These are phyloP conservation scores for Bocquillonia castaneifolia DNA, from an alignment of 441 rosid species.

Conservation along the genomic window DNA sequence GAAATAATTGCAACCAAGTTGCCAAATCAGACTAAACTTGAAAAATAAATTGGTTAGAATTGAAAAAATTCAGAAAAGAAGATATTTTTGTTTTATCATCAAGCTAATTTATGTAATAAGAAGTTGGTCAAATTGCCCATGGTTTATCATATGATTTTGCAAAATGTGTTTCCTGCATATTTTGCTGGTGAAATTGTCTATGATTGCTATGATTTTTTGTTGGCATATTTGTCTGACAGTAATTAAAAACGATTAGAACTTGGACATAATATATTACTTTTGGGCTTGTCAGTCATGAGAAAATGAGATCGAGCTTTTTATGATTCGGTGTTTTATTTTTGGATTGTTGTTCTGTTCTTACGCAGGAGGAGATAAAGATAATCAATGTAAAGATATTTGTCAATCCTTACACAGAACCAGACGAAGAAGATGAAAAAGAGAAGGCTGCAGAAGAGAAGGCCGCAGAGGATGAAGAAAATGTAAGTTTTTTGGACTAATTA, in stretches of 20 bases:
- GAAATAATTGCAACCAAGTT: too few species aligned
- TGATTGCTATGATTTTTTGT: neutral
- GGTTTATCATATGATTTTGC: neutral
- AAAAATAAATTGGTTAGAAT: too few species aligned
- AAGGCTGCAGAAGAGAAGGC: slow-evolving; percentile 46
- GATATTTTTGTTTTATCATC: too few species aligned
- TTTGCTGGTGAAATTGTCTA: neutral
- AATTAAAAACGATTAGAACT: neutral
- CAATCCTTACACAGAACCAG: slow-evolving; percentile 79
- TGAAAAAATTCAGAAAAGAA: too few species aligned
- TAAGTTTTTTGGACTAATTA: slow-evolving; percentile 32
- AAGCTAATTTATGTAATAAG: neutral
- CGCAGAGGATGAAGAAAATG: slow-evolving; percentile 63
- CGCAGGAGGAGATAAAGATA: slow-evolving; percentile 89
- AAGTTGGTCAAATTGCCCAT: neutral
- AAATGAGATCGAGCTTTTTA: neutral
- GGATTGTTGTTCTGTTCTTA: slow-evolving; percentile 13
- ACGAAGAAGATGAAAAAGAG: slow-evolving; percentile 77
- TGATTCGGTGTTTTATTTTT: slow-evolving; percentile 7
- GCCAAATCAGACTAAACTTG: too few species aligned
- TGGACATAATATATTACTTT: neutral
- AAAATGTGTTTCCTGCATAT: neutral
- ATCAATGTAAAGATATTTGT: slow-evolving; percentile 62
- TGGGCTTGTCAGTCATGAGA: neutral
- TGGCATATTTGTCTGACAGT: neutral